Evolutionary conservation across 1,284 basidiomycete genomes (phyloP).

Genomic region (Pascua sp.): DNA sequence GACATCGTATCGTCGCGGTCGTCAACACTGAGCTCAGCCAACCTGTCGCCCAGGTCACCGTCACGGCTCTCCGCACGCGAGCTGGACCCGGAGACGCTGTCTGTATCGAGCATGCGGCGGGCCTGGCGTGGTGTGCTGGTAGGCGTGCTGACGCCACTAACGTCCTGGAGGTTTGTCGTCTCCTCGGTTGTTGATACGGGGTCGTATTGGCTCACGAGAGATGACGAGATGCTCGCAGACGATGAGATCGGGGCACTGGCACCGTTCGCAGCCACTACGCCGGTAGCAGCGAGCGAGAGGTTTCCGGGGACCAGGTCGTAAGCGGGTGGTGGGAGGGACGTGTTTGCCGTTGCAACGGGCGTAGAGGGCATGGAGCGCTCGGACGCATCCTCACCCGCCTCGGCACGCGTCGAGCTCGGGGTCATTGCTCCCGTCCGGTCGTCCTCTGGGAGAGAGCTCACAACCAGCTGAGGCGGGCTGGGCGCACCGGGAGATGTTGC

Average conservation of each 20-base stretch:
- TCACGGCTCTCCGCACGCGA: conserved; percentile 13
- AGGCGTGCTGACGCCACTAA: conserved; percentile 43
- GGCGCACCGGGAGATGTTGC: conserved; percentile 24
- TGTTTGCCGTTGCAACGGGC: conserved; percentile 25
- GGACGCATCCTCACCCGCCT: conserved; percentile 35
- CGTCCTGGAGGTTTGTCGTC: conserved; percentile 36
- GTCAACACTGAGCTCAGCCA: neutral
- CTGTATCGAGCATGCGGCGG: conserved; percentile 27
- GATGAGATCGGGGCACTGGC: conserved; percentile 6
- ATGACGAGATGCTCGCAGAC: conserved; percentile 26
- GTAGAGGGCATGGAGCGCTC: conserved; percentile 38
- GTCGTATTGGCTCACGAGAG: conserved; percentile 34
- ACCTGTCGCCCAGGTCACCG: conserved; percentile 6
- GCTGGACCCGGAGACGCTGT: conserved; percentile 21
- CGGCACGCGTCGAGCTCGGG: conserved; percentile 43
- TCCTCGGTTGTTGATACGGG: conserved; percentile 26
- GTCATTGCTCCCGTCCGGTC: conserved; percentile 31
- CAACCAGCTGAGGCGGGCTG: conserved; percentile 25
- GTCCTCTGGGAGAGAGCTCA: conserved; percentile 34
- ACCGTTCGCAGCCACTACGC: conserved; percentile 7
- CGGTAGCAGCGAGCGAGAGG: conserved; percentile 30
- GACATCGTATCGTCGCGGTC: neutral
- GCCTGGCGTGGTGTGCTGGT: conserved; percentile 41
- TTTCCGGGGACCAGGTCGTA: conserved; percentile 38
- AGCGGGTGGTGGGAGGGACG: conserved; percentile 27